phyloP scores from a whole-genome alignment of 352 stramenopile genomes.

The Thraustochytrium sp. region DNA sequence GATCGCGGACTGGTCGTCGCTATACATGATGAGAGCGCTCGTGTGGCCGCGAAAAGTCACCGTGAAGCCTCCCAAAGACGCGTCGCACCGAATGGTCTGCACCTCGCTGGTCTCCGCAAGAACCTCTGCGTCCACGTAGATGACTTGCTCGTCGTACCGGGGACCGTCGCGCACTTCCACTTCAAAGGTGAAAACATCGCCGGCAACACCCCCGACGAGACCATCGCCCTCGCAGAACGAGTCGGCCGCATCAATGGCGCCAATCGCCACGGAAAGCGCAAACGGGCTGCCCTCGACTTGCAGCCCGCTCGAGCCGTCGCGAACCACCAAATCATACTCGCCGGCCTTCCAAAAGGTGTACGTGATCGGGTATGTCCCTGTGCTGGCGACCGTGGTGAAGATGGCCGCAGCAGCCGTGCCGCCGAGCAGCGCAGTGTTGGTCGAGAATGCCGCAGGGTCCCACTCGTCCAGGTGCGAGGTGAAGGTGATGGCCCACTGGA shows the following conservation, averaged over 20 bases:
- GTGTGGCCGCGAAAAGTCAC: slow-evolving; percentile 73
- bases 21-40: slow-evolving; percentile 72
- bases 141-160: slow-evolving; percentile 61
- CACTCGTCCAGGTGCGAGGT: slow-evolving; percentile 71
- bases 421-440: background rate
- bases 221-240: slow-evolving; percentile 65
- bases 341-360: slow-evolving; percentile 84
- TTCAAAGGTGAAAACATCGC: slow-evolving; percentile 64
- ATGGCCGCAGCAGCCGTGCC: slow-evolving; percentile 54
- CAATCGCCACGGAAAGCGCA: slow-evolving; percentile 60
- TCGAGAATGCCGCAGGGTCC: background rate
- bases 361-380: slow-evolving; percentile 77
- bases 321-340: slow-evolving; percentile 77
- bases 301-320: slow-evolving; percentile 56
- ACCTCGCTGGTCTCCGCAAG: slow-evolving; percentile 59
- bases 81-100: slow-evolving; percentile 65
- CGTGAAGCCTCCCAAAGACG: slow-evolving; percentile 58
- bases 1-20: slow-evolving; percentile 66
- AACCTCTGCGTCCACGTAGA: slow-evolving; percentile 47
- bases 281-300: slow-evolving; percentile 82
- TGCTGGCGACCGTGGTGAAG: slow-evolving; percentile 55
- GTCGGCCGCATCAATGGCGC: slow-evolving; percentile 61
- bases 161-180: slow-evolving; percentile 79
- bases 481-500: slow-evolving; percentile 81
- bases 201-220: slow-evolving; percentile 65